Percentiles rank a stretch among this genome's conserved stretches.
Evolutionary conservation across 176 grass and related monocot genomes (phyloP).

Genomic region (Rhynchospora pubera): DNA sequence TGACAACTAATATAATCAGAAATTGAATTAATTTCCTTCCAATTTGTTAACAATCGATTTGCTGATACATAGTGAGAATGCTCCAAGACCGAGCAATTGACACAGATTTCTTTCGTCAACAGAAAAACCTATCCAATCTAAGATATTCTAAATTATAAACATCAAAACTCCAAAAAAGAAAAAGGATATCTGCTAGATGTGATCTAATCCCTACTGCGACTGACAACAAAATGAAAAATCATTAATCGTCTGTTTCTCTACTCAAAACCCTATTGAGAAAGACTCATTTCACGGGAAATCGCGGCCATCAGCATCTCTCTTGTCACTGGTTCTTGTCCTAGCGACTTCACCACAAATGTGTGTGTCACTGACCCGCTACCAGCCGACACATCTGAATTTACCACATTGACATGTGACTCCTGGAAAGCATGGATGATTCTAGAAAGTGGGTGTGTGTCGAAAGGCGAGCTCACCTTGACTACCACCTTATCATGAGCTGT

Average conservation of each 20-base stretch:
- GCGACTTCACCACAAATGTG: slow-evolving; percentile 58
- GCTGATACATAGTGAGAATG: slow-evolving; percentile 5
- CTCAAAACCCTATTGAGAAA: background rate
- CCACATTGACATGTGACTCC: slow-evolving; percentile 36
- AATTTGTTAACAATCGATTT: background rate
- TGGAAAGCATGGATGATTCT: slow-evolving; percentile 42
- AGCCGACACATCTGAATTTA: slow-evolving; percentile 47
- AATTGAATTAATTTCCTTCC: slow-evolving; percentile 9
- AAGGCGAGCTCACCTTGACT: slow-evolving; percentile 63
- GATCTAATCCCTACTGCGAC: background rate
- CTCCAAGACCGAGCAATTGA: background rate
- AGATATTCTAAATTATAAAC: slow-evolving; percentile 20
- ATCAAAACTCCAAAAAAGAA: slow-evolving; percentile 8
- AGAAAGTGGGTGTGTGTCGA: slow-evolving; percentile 47
- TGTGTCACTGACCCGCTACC: slow-evolving; percentile 46
- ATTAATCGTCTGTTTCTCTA: slow-evolving; percentile 3
- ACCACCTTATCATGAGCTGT: slow-evolving; percentile 54
- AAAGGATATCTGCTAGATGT: background rate
- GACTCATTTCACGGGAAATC: slow-evolving; percentile 16
- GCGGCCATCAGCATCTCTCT: slow-evolving; percentile 50
- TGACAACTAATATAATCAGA: no score
- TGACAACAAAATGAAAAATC: background rate
- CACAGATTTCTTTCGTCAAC: background rate
- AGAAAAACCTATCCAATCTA: slow-evolving; percentile 18
- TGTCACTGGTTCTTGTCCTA: slow-evolving; percentile 40